These are phyloP conservation scores for Chrysoporthe austroafricana DNA, from an alignment of 2,329 filamentous ascomycete genomes.

Conservation along the genomic window DNA sequence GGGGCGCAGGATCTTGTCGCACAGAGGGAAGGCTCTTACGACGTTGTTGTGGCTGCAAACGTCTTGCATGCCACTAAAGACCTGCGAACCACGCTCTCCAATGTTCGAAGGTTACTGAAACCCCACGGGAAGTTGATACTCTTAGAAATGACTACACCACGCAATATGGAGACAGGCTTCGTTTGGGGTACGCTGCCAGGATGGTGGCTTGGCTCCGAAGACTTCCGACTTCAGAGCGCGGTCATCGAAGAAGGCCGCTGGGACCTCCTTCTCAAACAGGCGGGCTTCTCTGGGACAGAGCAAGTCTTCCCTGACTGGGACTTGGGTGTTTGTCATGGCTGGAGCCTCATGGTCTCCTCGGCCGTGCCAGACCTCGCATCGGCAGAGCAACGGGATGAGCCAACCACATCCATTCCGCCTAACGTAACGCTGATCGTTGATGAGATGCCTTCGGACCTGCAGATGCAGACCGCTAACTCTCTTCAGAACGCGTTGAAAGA, in stretches of 20 bases:
- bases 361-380: background rate
- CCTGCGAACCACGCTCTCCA: constrained; percentile 31
- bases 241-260: background rate
- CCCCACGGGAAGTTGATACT: constrained; percentile 39
- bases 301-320: constrained; percentile 6
- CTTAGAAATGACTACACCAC: constrained; percentile 22
- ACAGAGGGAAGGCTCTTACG: constrained; percentile 29
- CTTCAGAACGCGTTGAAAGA: background rate
- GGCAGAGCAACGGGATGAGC: background rate
- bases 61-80: constrained; percentile 36
- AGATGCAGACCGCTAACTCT: background rate
- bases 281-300: background rate
- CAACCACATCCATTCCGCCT: background rate
- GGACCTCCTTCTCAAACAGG: background rate
- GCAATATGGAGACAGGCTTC: background rate
- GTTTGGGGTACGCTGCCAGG: constrained; percentile 6
- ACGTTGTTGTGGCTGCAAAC: constrained; percentile 39
- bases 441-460: background rate
- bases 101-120: constrained; percentile 36
- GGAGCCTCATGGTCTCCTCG: constrained; percentile 1
- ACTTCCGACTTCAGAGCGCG: background rate
- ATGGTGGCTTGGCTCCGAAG: constrained; percentile 11
- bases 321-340: constrained; percentile 3
- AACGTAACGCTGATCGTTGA: background rate
- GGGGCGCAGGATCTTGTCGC: background rate